phyloP scores from a whole-genome alignment of 805 yeast species.

The Phaffomyces antillensis region DNA sequence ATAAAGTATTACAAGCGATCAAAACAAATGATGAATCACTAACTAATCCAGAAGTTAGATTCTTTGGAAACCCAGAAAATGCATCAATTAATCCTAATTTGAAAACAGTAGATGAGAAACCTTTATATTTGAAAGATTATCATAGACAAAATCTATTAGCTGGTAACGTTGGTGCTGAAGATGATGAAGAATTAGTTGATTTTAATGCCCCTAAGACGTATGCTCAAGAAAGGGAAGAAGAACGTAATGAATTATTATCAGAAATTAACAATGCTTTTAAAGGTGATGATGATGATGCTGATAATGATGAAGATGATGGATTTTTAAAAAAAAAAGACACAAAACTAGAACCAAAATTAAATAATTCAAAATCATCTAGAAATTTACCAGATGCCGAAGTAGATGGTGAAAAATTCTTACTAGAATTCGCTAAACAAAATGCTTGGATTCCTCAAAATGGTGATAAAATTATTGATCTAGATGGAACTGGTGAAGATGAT shows the following conservation, averaged over 20 bases:
- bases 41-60: constrained; percentile 60
- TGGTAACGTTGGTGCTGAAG: constrained; percentile 44
- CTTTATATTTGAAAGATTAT: constrained; percentile 85
- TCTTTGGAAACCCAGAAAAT: constrained; percentile 60
- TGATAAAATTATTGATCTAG: constrained; percentile 49
- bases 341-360: constrained; percentile 10
- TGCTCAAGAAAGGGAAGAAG: constrained; percentile 68
- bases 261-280: constrained; percentile 71
- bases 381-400: constrained; percentile 57
- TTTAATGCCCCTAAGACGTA: constrained; percentile 54
- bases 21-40: constrained; percentile 58
- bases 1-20: constrained; percentile 63
- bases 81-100: constrained; percentile 23
- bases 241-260: constrained; percentile 60
- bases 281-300: constrained; percentile 34
- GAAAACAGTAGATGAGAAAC: constrained; percentile 42
- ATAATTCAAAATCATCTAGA: constrained; percentile 21
- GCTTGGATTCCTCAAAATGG: constrained; percentile 85
- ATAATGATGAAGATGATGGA: constrained; percentile 36
- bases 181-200: constrained; percentile 46
- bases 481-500: constrained; percentile 45
- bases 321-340: constrained; percentile 53
- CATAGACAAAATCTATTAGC: constrained; percentile 78
- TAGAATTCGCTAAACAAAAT: constrained; percentile 62
- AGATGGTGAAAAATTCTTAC: constrained; percentile 63